These are phyloP conservation scores for Neolentinus lepideus DNA, from an alignment of 1,284 basidiomycete species.

Conservation along the genomic window DNA sequence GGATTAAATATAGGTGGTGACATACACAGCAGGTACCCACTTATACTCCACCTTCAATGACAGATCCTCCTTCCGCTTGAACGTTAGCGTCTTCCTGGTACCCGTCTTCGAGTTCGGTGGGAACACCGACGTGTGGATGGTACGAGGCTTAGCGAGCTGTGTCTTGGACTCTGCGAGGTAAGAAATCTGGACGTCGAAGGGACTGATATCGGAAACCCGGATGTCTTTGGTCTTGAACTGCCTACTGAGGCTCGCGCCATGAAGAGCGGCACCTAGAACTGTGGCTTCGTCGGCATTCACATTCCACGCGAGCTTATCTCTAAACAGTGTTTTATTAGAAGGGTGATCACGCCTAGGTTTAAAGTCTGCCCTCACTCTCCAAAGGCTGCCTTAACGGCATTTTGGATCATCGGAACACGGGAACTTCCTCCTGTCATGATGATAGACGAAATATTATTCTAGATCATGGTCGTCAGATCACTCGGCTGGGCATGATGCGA, in stretches of 20 bases:
- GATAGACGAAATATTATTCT: constrained; percentile 48
- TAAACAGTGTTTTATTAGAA: constrained; percentile 19
- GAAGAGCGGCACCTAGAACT: constrained; percentile 90
- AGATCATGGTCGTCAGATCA: no score
- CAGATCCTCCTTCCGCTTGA: constrained; percentile 79
- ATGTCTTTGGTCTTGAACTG: constrained; percentile 97
- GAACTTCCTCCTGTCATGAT: constrained; percentile 90
- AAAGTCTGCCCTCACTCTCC: constrained; percentile 53
- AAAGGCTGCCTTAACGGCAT: constrained; percentile 69
- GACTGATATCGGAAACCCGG: constrained; percentile 69
- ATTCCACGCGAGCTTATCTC: constrained; percentile 82
- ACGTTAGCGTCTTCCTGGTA: constrained; percentile 77
- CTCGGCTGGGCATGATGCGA: no score
- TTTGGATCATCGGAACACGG: constrained; percentile 88
- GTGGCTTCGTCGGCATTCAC: constrained; percentile 98
- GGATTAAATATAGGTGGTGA: neutral
- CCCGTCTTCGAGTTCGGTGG: constrained; percentile 67
- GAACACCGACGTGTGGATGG: constrained; percentile 71
- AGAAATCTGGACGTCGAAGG: constrained; percentile 70
- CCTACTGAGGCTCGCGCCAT: constrained; percentile 84
- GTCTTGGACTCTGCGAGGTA: constrained; percentile 60
- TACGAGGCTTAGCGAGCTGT: constrained; percentile 45
- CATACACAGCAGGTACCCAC: constrained; percentile 48
- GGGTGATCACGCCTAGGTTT: neutral
- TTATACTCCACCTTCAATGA: constrained; percentile 69